Evolutionary conservation across 1,139 yeast species (phyloP).

Genomic region (Keqinozyma sinolaborantium): DNA sequence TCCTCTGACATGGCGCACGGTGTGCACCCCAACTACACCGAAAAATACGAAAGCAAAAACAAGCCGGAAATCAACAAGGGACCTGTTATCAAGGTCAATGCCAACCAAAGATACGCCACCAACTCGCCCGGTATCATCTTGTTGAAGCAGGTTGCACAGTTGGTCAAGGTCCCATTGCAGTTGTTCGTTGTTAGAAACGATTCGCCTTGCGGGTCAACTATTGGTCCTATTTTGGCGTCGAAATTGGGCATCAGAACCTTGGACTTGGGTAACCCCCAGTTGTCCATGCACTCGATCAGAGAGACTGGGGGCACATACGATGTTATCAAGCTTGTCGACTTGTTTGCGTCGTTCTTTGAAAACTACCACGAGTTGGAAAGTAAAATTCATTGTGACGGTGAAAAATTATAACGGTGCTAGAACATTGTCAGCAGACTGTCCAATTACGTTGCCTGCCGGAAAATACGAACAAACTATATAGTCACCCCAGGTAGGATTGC

Average conservation of each 20-base stretch:
- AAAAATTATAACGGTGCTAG: slow-evolving; percentile 6
- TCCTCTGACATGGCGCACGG: slow-evolving; percentile 98
- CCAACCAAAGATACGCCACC: slow-evolving; percentile 93
- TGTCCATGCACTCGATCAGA: slow-evolving; percentile 93
- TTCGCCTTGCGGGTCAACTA: slow-evolving; percentile 94
- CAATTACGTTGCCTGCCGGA: slow-evolving; percentile 60
- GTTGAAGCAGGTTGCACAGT: slow-evolving; percentile 67
- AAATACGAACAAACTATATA: slow-evolving; percentile 61
- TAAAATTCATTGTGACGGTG: slow-evolving; percentile 23
- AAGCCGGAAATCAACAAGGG: slow-evolving; percentile 83
- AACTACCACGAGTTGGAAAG: slow-evolving; percentile 26
- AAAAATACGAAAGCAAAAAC: slow-evolving; percentile 72
- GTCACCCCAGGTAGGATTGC: slow-evolving; percentile 45
- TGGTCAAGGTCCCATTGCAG: slow-evolving; percentile 66
- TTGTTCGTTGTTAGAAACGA: slow-evolving; percentile 89
- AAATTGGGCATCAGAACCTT: slow-evolving; percentile 85
- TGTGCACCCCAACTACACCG: slow-evolving; percentile 85
- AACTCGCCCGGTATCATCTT: slow-evolving; percentile 86
- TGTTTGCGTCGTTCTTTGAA: slow-evolving; percentile 63
- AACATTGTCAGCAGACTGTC: slow-evolving; percentile 20
- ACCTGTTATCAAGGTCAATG: slow-evolving; percentile 90
- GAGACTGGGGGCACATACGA: slow-evolving; percentile 90
- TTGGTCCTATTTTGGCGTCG: slow-evolving; percentile 90
- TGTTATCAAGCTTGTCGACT: slow-evolving; percentile 54
- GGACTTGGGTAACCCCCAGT: slow-evolving; percentile 91